Conservation (phyloP, 129 eudicot species). For the Scalesia atractyloides region DNA sequence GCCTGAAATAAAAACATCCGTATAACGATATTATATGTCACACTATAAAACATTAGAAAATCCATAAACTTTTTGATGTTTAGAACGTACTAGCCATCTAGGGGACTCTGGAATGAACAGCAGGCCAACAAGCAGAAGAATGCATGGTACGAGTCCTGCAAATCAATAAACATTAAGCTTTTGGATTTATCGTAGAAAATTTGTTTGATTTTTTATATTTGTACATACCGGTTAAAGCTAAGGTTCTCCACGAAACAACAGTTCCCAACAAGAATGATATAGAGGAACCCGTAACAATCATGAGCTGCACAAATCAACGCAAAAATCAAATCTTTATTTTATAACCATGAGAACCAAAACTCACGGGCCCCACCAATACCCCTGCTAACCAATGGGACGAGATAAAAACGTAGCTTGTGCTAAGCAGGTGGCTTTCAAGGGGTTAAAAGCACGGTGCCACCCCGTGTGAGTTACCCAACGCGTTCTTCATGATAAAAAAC, state of each 20-base stretch:
- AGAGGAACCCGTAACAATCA: constrained; percentile 76
- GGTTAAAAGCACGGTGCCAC: not conserved
- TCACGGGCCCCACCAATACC: not conserved
- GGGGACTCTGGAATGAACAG: constrained; percentile 91
- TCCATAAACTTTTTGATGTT: too few species aligned
- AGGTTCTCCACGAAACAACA: constrained; percentile 67
- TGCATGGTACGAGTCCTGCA: constrained; percentile 73
- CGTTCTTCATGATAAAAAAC: not conserved
- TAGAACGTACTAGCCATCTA: constrained; percentile 81
- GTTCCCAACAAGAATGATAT: constrained; percentile 65
- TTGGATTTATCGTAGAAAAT: not conserved
- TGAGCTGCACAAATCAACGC: constrained; percentile 46
- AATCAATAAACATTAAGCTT: constrained; percentile 1
- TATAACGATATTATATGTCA: not conserved
- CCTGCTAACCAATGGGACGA: not conserved
- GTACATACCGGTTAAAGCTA: constrained; percentile 70
- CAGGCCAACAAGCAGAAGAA: constrained; percentile 58
- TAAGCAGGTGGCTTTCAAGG: not conserved
- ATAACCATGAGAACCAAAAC: not conserved
- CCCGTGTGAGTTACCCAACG: not conserved
- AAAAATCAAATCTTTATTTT: not conserved
- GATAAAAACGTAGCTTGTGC: too few species aligned
- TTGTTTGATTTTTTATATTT: not conserved
- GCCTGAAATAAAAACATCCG: constrained; percentile 49
- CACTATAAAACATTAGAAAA: not conserved